Conservation (phyloP, 768 basidiomycete species). For the Termitomyces sp. region DNA sequence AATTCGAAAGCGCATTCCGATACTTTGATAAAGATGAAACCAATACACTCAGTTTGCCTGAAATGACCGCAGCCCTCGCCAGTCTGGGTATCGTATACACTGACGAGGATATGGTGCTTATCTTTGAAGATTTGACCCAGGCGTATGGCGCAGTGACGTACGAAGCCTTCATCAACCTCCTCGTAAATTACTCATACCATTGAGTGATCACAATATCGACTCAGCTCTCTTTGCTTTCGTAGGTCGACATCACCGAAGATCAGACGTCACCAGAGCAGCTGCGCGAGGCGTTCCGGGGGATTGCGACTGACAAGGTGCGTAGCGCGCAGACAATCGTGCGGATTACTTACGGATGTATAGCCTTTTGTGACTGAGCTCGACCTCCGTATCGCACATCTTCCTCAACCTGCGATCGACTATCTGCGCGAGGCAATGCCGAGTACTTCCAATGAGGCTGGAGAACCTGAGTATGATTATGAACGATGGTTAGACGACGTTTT, state of each 20-base stretch:
- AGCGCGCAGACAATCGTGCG: neutral
- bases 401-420: conserved; percentile 71
- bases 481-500: conserved; percentile 79
- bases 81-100: conserved; percentile 93
- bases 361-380: conserved; percentile 93
- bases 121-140: conserved; percentile 72
- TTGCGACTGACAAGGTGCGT: conserved; percentile 82
- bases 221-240: neutral
- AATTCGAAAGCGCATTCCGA: conserved; percentile 95
- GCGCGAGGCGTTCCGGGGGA: conserved; percentile 87
- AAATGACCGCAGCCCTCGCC: conserved; percentile 92
- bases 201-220: conserved; percentile 1
- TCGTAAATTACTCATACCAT: conserved; percentile 46
- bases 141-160: conserved; percentile 89
- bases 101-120: conserved; percentile 81
- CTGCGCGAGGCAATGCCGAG: conserved; percentile 78
- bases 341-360: conserved; percentile 33
- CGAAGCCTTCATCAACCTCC: conserved; percentile 89
- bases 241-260: conserved; percentile 97
- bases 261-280: conserved; percentile 91
- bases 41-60: conserved; percentile 78
- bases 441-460: conserved; percentile 43
- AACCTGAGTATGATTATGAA: conserved; percentile 77
- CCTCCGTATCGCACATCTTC: conserved; percentile 77
- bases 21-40: conserved; percentile 94